phyloP scores from a whole-genome alignment of 768 basidiomycete species.

The Mycena venus region DNA sequence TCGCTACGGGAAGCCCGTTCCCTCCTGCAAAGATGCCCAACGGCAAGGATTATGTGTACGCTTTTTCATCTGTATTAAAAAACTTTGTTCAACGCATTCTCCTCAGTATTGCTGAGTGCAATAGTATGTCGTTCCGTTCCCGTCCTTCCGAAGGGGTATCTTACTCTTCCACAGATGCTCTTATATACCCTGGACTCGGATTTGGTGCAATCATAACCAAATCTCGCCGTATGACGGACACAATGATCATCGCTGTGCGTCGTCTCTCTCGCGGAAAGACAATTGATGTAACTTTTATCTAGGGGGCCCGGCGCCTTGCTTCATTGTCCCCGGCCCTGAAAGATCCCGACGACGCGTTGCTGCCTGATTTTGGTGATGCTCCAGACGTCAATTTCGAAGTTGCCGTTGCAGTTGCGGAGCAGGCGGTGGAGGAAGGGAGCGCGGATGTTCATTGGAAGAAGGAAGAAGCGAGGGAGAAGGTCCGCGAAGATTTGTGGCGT shows the following conservation, averaged over 20 bases:
- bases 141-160: background rate
- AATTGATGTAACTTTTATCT: background rate
- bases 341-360: slow-evolving; percentile 77
- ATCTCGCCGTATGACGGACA: slow-evolving; percentile 76
- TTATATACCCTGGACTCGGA: slow-evolving; percentile 90
- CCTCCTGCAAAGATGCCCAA: slow-evolving; percentile 75
- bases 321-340: slow-evolving; percentile 80
- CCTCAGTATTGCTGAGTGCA: slow-evolving; percentile 78
- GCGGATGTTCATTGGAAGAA: slow-evolving; percentile 71
- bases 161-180: slow-evolving; percentile 60
- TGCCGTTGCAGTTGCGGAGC: slow-evolving; percentile 85
- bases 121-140: slow-evolving; percentile 59
- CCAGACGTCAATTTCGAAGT: slow-evolving; percentile 83
- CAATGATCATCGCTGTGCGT: slow-evolving; percentile 79
- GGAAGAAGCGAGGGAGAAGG: slow-evolving; percentile 67
- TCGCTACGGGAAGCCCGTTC: slow-evolving; percentile 91
- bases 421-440: slow-evolving; percentile 80
- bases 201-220: slow-evolving; percentile 82
- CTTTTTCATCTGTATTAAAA: slow-evolving; percentile 11
- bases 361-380: slow-evolving; percentile 84
- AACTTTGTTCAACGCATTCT: background rate
- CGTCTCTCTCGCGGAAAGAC: background rate
- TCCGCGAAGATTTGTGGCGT: slow-evolving; percentile 68
- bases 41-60: slow-evolving; percentile 77
- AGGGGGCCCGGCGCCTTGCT: slow-evolving; percentile 76